Conservation (phyloP, 2,329 filamentous ascomycete genomes). For the Rachicladosporium sp. region DNA sequence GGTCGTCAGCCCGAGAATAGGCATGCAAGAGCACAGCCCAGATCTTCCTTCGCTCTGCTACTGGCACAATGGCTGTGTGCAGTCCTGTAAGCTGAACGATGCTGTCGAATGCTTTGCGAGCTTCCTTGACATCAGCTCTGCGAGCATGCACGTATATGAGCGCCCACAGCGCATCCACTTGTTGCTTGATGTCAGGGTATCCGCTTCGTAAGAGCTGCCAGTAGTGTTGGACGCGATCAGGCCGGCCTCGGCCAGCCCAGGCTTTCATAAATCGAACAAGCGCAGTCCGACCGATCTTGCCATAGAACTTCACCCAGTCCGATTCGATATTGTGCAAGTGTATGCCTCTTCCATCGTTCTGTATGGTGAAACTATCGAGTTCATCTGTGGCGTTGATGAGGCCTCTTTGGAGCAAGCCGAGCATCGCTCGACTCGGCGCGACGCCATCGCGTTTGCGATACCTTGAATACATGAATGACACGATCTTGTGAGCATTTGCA, state of each 20-base stretch:
- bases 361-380: too few relatives aligned
- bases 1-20: constrained; percentile 53
- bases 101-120: constrained; percentile 49
- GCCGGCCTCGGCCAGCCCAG: constrained; percentile 25
- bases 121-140: constrained; percentile 49
- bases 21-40: constrained; percentile 73
- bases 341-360: too few relatives aligned
- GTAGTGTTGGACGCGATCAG: constrained; percentile 21
- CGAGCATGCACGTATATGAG: constrained; percentile 61
- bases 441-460: background rate
- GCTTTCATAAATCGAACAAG: constrained; percentile 2
- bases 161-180: constrained; percentile 25
- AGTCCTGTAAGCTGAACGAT: constrained; percentile 32
- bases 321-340: constrained; percentile 6
- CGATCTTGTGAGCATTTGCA: constrained; percentile 7
- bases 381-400: too few relatives aligned
- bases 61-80: too few relatives aligned
- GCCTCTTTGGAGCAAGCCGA: background rate
- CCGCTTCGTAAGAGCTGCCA: constrained; percentile 19
- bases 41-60: constrained; percentile 23
- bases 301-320: constrained; percentile 17
- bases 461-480: constrained; percentile 7
- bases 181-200: constrained; percentile 11
- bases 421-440: background rate
- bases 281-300: constrained; percentile 12